Base-by-base conservation (phyloP, 768 basidiomycete genomes). In the Suillus luteus region DNA sequence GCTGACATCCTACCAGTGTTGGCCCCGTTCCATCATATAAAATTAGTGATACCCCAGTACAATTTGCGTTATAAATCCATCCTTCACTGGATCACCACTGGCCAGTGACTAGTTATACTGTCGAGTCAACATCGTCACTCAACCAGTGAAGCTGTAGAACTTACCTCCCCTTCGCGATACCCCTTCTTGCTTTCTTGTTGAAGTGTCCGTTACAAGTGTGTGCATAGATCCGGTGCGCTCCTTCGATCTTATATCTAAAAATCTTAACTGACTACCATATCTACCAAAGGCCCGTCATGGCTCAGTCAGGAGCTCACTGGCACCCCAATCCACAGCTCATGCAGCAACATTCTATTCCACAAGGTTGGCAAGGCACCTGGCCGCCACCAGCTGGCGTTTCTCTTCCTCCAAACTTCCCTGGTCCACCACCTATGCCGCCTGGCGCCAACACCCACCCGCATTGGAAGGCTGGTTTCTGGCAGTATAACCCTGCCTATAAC, bases 401-500 rank as follows among this genome's bases (percentile, higher is more conserved):
- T 11, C 70, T 77, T 46, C 79, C 78, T 15, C 71, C 75, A 15
- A 72, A 71, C 35, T 80, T 74, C 62, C 77, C 78, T 43, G 77
- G 76, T 5, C 82, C 84, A 9, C 86, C 88, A n/a, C 88, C 88
- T 17, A 77, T 81, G 17, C 87, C 88, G 6, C 65, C 80, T 6
- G 82, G 83, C 40, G 71, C 83, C 5, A 81, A 80, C 61, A 76
- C 77, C 1, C 79, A 81, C 62, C 65, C 72, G 3, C 55, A 64
- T n/a, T 87, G 86, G 86, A 79, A 82, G 37, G 76, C 78, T 6
- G 86, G 86, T 15, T 75, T 65, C 51, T 87, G 86, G 86, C 78
- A 82, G 44, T 78, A 75, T 64, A 85, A 85, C 67, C 82, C 85
- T 14, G 73, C 67, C 65, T 65, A 64, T 65, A 76, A 64, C 67